Evolutionary conservation across 2,329 filamentous ascomycete species (phyloP).

Genomic region (Cercospora sesami): DNA sequence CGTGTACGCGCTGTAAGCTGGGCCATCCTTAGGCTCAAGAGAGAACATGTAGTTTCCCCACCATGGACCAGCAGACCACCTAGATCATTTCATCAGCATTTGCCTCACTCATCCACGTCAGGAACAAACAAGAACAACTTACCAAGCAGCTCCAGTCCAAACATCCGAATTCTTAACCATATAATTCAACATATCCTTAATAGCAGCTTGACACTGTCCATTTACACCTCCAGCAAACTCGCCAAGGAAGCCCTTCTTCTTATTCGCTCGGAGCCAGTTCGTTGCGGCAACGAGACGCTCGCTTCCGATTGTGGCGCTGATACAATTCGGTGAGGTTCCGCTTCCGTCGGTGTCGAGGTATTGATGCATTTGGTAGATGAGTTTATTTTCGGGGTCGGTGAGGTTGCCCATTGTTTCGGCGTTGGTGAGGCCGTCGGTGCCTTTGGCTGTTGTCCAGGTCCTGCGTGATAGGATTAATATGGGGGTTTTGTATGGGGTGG

Average conservation of each 20-base stretch:
- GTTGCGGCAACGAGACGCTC: conserved; percentile 56
- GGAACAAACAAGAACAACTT: neutral
- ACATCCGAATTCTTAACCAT: conserved; percentile 53
- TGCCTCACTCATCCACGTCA: neutral
- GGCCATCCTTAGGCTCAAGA: conserved; percentile 52
- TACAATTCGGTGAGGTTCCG: conserved; percentile 54
- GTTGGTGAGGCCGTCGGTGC: conserved; percentile 46
- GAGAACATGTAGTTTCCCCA: conserved; percentile 38
- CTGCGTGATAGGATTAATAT: neutral
- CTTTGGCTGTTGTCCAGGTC: conserved; percentile 51
- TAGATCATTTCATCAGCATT: neutral
- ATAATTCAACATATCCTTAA: conserved; percentile 53
- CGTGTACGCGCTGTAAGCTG: conserved; percentile 41
- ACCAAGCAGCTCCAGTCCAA: conserved; percentile 55
- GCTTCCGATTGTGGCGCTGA: conserved; percentile 54
- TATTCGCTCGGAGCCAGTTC: conserved; percentile 55
- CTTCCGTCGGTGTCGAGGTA: conserved; percentile 60
- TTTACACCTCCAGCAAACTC: conserved; percentile 58
- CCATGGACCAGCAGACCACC: conserved; percentile 58
- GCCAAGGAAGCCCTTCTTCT: conserved; percentile 55
- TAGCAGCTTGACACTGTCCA: conserved; percentile 50
- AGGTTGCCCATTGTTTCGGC: conserved; percentile 48
- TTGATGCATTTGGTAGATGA: conserved; percentile 64
- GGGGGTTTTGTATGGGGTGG: neutral
- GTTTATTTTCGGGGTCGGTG: conserved; percentile 55